phyloP scores from a whole-genome alignment of 2,329 filamentous ascomycete species.

The Stenocarpella maydis region DNA sequence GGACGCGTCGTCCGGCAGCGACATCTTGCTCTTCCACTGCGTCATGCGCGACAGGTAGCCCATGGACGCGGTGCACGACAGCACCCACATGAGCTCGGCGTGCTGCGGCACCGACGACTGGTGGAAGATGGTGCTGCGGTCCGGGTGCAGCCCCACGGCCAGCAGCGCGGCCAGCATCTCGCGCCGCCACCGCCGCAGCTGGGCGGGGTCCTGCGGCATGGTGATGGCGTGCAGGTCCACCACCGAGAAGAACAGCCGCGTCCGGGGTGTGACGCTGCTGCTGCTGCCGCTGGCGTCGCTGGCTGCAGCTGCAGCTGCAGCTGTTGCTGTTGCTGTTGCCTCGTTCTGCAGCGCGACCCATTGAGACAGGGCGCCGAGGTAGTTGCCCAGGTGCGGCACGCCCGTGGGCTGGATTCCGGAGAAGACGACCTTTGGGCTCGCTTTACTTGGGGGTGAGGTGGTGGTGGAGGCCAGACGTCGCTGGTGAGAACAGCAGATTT shows the following conservation, averaged over 20 bases:
- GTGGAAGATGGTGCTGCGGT: slow-evolving; percentile 80
- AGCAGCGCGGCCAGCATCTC: slow-evolving; percentile 83
- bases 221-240: slow-evolving; percentile 97
- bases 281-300: too few species aligned
- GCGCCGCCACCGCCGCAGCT: slow-evolving; percentile 70
- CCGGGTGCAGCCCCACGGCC: slow-evolving; percentile 83
- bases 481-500: neutral
- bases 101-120: slow-evolving; percentile 83
- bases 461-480: slow-evolving; percentile 10
- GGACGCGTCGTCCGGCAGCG: slow-evolving; percentile 65
- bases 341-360: slow-evolving; percentile 84
- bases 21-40: slow-evolving; percentile 95
- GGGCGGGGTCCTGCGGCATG: slow-evolving; percentile 68
- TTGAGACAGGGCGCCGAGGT: slow-evolving; percentile 85
- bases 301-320: too few species aligned
- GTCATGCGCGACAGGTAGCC: slow-evolving; percentile 99
- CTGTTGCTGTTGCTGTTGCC: slow-evolving; percentile 49
- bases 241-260: slow-evolving; percentile 81
- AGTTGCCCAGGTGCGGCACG: slow-evolving; percentile 93
- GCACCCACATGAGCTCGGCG: slow-evolving; percentile 94
- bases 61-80: slow-evolving; percentile 89
- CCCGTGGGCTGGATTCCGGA: slow-evolving; percentile 98
- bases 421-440: slow-evolving; percentile 70
- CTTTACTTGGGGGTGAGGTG: slow-evolving; percentile 29
- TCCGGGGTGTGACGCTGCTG: slow-evolving; percentile 44